A percentile compares a stretch with the other conserved stretches of the same genome.
These are phyloP conservation scores for Dendrocalamus sinicus DNA, from an alignment of 176 grass and related monocot genomes.

Conservation along the genomic window DNA sequence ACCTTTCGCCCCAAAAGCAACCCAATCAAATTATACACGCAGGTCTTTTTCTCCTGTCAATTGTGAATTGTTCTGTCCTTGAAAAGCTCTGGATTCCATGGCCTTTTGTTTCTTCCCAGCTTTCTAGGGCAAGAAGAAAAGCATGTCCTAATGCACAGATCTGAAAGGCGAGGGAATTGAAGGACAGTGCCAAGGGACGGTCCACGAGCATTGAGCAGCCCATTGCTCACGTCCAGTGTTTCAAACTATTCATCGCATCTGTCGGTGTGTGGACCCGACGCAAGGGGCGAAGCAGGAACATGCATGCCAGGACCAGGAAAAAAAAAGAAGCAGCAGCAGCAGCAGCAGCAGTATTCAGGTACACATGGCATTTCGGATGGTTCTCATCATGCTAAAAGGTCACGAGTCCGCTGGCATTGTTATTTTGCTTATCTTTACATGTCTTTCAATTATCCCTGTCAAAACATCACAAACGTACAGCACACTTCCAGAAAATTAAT, in stretches of 20 bases:
- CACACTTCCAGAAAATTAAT: too few species aligned
- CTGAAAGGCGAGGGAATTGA: neutral
- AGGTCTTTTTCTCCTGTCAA: neutral
- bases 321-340: too few species aligned
- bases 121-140: neutral
- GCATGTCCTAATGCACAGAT: neutral
- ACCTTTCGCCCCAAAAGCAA: neutral
- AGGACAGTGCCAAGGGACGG: neutral
- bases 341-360: too few species aligned
- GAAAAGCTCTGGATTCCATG: slow-evolving; percentile 13
- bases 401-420: too few species aligned
- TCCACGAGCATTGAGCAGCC: neutral
- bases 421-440: too few species aligned
- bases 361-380: too few species aligned
- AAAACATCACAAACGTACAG: too few species aligned
- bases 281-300: neutral
- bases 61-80: neutral
- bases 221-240: neutral
- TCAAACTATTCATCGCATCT: neutral
- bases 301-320: too few species aligned
- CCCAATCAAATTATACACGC: neutral
- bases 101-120: neutral
- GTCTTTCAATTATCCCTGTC: too few species aligned
- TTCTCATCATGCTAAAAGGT: too few species aligned
- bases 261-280: neutral